phyloP scores from a whole-genome alignment of 768 basidiomycete species.

The Brasilioporus rufonigricans region DNA sequence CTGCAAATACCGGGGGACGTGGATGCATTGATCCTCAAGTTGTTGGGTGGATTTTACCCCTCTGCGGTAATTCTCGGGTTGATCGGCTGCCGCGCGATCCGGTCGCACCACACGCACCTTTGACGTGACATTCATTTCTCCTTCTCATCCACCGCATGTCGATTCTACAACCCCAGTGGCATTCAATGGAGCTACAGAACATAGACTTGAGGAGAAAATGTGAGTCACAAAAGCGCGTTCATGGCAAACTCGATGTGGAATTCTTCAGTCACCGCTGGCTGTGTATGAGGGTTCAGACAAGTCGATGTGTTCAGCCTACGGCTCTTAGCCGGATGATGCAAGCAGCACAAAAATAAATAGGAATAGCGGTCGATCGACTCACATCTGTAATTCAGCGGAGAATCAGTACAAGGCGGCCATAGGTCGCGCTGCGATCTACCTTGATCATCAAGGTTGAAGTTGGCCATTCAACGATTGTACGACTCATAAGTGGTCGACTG shows the following conservation, averaged over 20 bases:
- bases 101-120: conserved; percentile 12
- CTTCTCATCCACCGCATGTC: conserved; percentile 8
- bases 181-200: background rate
- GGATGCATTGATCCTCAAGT: conserved; percentile 14
- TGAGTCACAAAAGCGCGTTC: conserved; percentile 3
- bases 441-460: conserved; percentile 9
- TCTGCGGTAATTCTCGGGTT: background rate
- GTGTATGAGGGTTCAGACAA: conserved; percentile 8
- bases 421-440: conserved; percentile 2
- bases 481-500: background rate
- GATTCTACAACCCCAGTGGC: conserved; percentile 6
- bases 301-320: background rate
- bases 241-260: background rate
- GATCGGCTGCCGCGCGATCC: conserved; percentile 19
- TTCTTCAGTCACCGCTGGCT: background rate
- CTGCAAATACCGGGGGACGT: background rate
- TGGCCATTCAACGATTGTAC: background rate
- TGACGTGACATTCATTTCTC: conserved; percentile 1
- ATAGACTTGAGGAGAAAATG: conserved; percentile 5
- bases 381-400: conserved; percentile 20
- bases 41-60: conserved; percentile 6
- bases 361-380: conserved; percentile 14
- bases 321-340: conserved; percentile 3
- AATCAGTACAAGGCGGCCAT: conserved; percentile 3
- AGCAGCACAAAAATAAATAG: conserved; percentile 5